phyloP scores from a whole-genome alignment of 257 asterid species.

The Salvia splendens region DNA sequence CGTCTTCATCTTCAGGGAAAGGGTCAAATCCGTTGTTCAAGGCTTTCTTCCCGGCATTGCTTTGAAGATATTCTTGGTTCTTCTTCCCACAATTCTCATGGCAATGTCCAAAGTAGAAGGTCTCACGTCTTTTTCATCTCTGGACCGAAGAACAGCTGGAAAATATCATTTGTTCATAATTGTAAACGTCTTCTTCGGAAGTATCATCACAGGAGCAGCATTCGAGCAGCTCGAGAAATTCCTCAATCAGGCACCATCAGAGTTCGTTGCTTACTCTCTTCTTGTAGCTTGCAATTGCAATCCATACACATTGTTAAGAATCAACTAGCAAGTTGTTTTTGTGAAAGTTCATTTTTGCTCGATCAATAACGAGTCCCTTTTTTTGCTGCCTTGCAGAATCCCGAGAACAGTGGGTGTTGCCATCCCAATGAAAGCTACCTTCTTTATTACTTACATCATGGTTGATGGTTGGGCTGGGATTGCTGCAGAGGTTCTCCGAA shows the following conservation, averaged over 20 bases:
- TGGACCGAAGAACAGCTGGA: slow-evolving; percentile 81
- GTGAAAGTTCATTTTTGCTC: neutral
- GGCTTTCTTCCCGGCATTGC: slow-evolving; percentile 98
- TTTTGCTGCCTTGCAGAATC: slow-evolving; percentile 53
- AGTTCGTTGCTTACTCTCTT: slow-evolving; percentile 42
- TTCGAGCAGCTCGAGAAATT: slow-evolving; percentile 81
- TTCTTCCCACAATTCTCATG: slow-evolving; percentile 83
- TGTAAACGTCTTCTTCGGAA: slow-evolving; percentile 88
- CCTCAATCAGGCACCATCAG: slow-evolving; percentile 75
- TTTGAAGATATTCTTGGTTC: slow-evolving; percentile 70
- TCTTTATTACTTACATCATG: slow-evolving; percentile 87
- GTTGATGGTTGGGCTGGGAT: slow-evolving; percentile 99
- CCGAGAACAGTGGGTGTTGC: slow-evolving; percentile 87
- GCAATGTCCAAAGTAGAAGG: slow-evolving; percentile 84
- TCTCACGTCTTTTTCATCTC: slow-evolving; percentile 63
- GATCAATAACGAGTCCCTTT: neutral
- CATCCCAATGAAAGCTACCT: slow-evolving; percentile 92
- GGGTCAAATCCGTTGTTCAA: slow-evolving; percentile 68
- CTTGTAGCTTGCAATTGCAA: neutral
- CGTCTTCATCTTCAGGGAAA: slow-evolving; percentile 52
- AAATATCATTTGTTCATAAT: slow-evolving; percentile 77
- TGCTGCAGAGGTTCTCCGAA: slow-evolving; percentile 83
- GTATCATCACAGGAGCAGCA: slow-evolving; percentile 85
- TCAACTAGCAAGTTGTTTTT: neutral
- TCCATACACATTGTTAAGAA: neutral